Percentiles rank a stretch among this genome's conserved stretches.
These are phyloP conservation scores for Fusarium mangiferae DNA, from an alignment of 2,329 filamentous ascomycete species.

Conservation along the genomic window DNA sequence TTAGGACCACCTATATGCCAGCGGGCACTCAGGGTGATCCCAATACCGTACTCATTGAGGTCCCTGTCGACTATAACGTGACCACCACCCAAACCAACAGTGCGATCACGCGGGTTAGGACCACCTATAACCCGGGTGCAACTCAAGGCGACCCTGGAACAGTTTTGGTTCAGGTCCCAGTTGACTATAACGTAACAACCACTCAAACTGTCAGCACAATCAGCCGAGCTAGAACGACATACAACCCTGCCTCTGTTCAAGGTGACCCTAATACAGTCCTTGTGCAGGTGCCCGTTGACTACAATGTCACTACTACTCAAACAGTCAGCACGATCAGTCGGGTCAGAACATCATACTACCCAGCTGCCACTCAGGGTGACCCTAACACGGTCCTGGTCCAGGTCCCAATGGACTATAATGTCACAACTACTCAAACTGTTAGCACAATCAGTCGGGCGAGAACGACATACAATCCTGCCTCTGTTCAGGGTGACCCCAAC, in stretches of 20 bases:
- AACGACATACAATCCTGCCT: not conserved
- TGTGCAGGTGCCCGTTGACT: conserved; percentile 7
- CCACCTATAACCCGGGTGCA: conserved; percentile 1
- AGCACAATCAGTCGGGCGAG: not conserved
- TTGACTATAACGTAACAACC: not conserved
- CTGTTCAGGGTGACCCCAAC: conserved; percentile 2
- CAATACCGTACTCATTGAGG: conserved; percentile 5
- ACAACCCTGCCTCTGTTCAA: not conserved
- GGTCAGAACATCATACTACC: not conserved
- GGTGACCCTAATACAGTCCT: conserved; percentile 18
- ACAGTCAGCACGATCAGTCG: not conserved
- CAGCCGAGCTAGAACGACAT: not conserved
- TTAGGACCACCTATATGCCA: conserved; percentile 3
- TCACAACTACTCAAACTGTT: not conserved
- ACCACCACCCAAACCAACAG: not conserved
- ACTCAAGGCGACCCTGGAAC: conserved; percentile 5
- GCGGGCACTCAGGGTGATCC: conserved; percentile 13
- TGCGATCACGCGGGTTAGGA: not conserved
- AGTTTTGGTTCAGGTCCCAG: not conserved
- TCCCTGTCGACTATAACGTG: conserved; percentile 2
- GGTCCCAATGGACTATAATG: not conserved
- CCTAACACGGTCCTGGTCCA: not conserved
- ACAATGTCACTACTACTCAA: not conserved
- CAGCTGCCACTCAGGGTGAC: not conserved
- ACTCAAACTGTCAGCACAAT: not conserved